These are phyloP conservation scores for Pyrus betulifolia DNA, from an alignment of 306 rosid genomes.

Conservation along the genomic window DNA sequence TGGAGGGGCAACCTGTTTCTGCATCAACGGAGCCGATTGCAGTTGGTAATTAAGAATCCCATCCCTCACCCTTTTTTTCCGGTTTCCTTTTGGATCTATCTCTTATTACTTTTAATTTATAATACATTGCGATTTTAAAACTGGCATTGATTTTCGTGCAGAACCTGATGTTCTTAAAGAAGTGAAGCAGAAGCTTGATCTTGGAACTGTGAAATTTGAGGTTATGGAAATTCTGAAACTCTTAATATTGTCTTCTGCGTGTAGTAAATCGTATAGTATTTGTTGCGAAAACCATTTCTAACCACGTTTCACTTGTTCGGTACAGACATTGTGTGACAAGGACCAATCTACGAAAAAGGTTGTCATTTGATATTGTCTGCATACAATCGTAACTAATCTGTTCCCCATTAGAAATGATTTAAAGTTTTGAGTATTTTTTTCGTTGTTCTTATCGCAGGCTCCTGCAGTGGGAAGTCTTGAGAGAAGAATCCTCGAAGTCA, in stretches of 20 bases:
- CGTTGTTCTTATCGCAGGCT: constrained; percentile 39
- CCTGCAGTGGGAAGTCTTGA: constrained; percentile 63
- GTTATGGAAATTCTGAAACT: constrained; percentile 28
- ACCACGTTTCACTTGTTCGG: constrained; percentile 7
- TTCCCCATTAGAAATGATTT: background rate
- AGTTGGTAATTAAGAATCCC: constrained; percentile 56
- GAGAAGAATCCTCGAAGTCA: constrained; percentile 76
- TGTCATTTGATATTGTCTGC: constrained; percentile 1
- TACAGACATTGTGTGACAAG: constrained; percentile 83
- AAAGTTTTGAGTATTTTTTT: background rate
- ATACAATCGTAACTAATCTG: background rate
- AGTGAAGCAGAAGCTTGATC: constrained; percentile 91
- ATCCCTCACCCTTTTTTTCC: background rate
- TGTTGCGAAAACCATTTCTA: background rate
- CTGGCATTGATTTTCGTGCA: constrained; percentile 30
- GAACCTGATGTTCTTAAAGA: constrained; percentile 96
- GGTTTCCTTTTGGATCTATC: background rate
- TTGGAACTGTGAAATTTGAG: constrained; percentile 95
- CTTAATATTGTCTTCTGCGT: background rate
- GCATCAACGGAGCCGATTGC: constrained; percentile 93
- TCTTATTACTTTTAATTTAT: background rate
- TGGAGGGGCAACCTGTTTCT: constrained; percentile 85
- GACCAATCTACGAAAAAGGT: constrained; percentile 78
- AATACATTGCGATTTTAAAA: background rate
- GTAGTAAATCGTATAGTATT: background rate